phyloP scores from a whole-genome alignment of 2,329 filamentous ascomycete species.

The Fusarium mexicanum region DNA sequence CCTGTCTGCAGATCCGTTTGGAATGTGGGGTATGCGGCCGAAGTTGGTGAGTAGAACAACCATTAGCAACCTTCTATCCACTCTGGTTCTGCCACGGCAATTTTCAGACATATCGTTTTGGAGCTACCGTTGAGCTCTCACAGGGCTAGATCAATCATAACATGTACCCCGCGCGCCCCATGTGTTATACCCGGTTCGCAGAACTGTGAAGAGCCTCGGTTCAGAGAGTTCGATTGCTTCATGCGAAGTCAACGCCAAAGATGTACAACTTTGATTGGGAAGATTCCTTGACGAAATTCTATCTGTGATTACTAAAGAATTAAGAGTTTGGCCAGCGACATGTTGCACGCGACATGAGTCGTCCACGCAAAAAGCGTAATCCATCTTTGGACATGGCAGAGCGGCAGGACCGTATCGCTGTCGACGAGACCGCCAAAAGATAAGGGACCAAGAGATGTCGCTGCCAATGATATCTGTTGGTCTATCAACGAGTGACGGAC shows the following conservation, averaged over 20 bases:
- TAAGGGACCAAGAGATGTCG: accelerated
- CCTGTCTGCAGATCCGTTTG: background rate
- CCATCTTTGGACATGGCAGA: accelerated
- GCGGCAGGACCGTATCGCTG: accelerated
- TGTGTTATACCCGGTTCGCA: accelerated
- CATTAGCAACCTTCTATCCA: background rate
- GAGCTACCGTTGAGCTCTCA: background rate
- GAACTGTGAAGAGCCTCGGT: background rate
- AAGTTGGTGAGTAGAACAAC: background rate
- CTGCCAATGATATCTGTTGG: accelerated
- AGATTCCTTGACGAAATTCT: background rate
- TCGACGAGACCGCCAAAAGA: background rate
- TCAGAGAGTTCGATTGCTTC: accelerated
- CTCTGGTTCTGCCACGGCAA: background rate
- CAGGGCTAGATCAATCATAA: background rate
- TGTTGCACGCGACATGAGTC: accelerated
- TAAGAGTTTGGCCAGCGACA: accelerated
- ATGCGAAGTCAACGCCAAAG: accelerated
- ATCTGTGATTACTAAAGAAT: background rate
- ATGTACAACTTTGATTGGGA: background rate
- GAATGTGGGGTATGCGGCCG: background rate
- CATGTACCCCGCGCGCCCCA: background rate
- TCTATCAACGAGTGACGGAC: accelerated
- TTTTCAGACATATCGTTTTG: background rate
- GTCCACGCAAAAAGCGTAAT: accelerated